Evolutionary conservation across 225 moss, liverwort and hornwort genomes (phyloP).

Genomic region (Polytrichum formosum): DNA sequence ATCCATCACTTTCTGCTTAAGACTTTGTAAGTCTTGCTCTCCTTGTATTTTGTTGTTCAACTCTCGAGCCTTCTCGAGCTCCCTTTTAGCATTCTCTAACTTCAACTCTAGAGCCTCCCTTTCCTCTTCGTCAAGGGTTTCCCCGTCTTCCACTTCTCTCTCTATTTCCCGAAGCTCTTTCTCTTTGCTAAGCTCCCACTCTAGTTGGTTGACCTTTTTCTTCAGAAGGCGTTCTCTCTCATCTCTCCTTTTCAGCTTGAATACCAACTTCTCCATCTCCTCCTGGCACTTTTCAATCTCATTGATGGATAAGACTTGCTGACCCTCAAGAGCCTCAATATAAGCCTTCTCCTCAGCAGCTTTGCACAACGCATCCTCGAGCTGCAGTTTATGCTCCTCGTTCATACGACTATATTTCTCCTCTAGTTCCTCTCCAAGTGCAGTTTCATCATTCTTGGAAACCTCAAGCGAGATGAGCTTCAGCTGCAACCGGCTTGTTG

Average conservation of each 20-base stretch:
- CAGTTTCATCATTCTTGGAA: slow-evolving; percentile 39
- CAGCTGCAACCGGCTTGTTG: slow-evolving; percentile 40
- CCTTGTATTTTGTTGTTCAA: slow-evolving; percentile 42
- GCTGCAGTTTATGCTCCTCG: slow-evolving; percentile 21
- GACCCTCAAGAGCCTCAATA: slow-evolving; percentile 59
- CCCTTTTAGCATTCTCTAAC: slow-evolving; percentile 47
- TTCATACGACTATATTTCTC: slow-evolving; percentile 12
- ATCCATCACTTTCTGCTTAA: slow-evolving; percentile 44
- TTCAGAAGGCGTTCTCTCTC: slow-evolving; percentile 30
- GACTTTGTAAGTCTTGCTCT: slow-evolving; percentile 25
- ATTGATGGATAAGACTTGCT: slow-evolving; percentile 50
- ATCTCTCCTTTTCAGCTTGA: slow-evolving; percentile 26
- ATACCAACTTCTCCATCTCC: slow-evolving; percentile 27
- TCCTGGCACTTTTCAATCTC: slow-evolving; percentile 51
- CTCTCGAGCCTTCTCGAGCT: slow-evolving; percentile 41
- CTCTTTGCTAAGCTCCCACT: slow-evolving; percentile 24
- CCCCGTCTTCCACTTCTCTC: slow-evolving; percentile 22
- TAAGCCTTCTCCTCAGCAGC: slow-evolving; percentile 31
- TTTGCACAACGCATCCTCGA: slow-evolving; percentile 33
- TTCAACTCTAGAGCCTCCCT: slow-evolving; percentile 37
- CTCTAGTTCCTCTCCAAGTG: slow-evolving; percentile 16
- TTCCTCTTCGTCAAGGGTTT: slow-evolving; percentile 19
- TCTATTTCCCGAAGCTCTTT: slow-evolving; percentile 23
- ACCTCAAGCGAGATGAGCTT: slow-evolving; percentile 43
- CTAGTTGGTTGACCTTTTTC: slow-evolving; percentile 14